Base-by-base conservation (phyloP, 129 eudicot genomes). In the Arctium minus region DNA sequence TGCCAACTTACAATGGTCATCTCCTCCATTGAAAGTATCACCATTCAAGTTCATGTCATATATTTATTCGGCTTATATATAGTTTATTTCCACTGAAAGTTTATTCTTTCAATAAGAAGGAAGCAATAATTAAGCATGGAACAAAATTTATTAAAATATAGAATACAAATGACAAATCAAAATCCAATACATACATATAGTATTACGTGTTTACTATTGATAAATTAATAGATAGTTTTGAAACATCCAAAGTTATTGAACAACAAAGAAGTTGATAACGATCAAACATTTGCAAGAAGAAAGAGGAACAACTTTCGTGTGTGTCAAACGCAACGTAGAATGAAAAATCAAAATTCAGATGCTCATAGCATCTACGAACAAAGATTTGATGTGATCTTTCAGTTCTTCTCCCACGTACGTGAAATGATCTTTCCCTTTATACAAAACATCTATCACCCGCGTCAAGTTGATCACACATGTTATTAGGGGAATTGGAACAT, bases 401-500 rank as follows among this genome's bases (percentile, higher is more conserved):
- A 80, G 70, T 73, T 22, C 79, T 1, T 78, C 72, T 32, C 77
- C 78, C 13, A 76, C 74, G 12, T 75, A 62, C 8, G 88, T 81
- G 70, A 77, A 88, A 65, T 83, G 81, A 77, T 88, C 91, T 33
- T 73, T 76, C 9, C 42, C 53, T 4, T 74, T 78, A 36, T 88
- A 85, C 3, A 81, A 12, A 78, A 88, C 84, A 73, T 81, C 77
- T 7, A 76, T 68, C 7, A 74, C 62, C 1, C 88, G 81, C 3
- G 83, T 42, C 37, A 72, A 65, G 31, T 81, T 87, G 53, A 88
- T 40, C n/a, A 75, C 79, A 6, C 68, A 70, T 3, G 22, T 29
- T 1, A 82, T 39, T 5, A 85, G 68, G 18, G 88, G 75, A 72
- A 69, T 40, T 18, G 86, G 74, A 27, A 79, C 70, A 15, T 67